Evolutionary conservation across 2,329 filamentous ascomycete species (phyloP).

Genomic region (Claviceps sorghi): DNA sequence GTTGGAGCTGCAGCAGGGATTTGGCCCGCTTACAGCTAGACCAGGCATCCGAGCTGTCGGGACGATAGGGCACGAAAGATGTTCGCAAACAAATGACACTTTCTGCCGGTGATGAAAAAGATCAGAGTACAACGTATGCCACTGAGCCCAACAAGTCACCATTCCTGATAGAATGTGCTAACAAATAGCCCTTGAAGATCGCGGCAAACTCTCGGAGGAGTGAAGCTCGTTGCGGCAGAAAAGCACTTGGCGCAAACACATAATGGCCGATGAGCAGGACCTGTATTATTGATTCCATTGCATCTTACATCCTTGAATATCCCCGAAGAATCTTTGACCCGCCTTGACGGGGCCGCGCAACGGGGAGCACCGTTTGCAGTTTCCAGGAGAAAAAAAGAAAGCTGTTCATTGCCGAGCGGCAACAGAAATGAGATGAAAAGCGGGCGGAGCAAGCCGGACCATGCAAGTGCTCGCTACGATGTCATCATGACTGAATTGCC

Average conservation of each 20-base stretch:
- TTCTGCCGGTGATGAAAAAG: background rate
- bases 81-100: background rate
- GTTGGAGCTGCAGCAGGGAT: slow-evolving; percentile 3
- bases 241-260: background rate
- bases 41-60: slow-evolving; percentile 5
- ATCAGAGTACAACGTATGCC: background rate
- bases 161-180: background rate
- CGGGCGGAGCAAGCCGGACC: slow-evolving; percentile 1
- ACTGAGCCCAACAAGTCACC: background rate
- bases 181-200: background rate
- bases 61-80: slow-evolving; percentile 1
- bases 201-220: background rate
- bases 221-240: background rate
- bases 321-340: background rate
- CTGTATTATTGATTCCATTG: background rate
- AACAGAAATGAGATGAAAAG: slow-evolving; percentile 1
- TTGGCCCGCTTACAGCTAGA: slow-evolving; percentile 4
- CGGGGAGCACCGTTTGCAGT: background rate
- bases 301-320: background rate
- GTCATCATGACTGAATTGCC: background rate
- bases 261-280: background rate
- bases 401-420: background rate
- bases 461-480: background rate
- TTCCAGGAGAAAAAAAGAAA: background rate
- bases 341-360: background rate